phyloP scores from a whole-genome alignment of 495 filamentous ascomycete species.

The Neurospora hispaniola region DNA sequence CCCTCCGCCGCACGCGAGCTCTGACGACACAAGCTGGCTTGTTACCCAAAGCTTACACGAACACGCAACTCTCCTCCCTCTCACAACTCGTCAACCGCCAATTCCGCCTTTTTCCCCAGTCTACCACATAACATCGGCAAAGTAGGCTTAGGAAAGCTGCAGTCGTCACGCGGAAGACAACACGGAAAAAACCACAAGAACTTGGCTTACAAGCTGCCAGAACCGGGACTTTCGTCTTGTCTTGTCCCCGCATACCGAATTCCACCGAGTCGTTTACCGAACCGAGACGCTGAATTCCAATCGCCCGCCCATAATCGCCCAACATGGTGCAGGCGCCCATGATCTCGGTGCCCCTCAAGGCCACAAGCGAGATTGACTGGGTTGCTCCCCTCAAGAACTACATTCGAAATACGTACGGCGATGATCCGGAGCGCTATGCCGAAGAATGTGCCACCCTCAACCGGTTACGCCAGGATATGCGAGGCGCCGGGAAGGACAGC shows the following conservation, averaged over 20 bases:
- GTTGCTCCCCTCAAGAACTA: slow-evolving; percentile 84
- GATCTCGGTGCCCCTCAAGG: slow-evolving; percentile 89
- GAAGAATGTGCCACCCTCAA: slow-evolving; percentile 95
- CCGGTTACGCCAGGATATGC: slow-evolving; percentile 96
- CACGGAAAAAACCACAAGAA: not conserved
- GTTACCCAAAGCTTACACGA: not conserved
- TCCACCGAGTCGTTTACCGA: not conserved
- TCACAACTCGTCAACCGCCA: not conserved
- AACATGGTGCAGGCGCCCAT: slow-evolving; percentile 74
- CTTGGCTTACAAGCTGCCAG: not conserved
- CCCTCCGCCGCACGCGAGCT: not conserved
- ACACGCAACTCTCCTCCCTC: not conserved
- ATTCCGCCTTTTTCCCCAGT: not conserved
- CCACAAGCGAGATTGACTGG: slow-evolving; percentile 99
- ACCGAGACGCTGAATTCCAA: not conserved
- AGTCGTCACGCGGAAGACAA: not conserved
- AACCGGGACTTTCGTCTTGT: not conserved
- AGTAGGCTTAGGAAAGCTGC: not conserved
- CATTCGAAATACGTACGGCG: slow-evolving; percentile 86
- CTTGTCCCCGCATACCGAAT: not conserved
- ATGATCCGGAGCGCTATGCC: slow-evolving; percentile 88
- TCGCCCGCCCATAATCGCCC: slow-evolving; percentile 5
- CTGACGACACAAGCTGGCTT: not conserved
- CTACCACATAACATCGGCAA: not conserved
- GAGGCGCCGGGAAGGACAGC: slow-evolving; percentile 94